Base-by-base conservation (phyloP, 78 protist species). In the Chrysochromulina tobinii region DNA sequence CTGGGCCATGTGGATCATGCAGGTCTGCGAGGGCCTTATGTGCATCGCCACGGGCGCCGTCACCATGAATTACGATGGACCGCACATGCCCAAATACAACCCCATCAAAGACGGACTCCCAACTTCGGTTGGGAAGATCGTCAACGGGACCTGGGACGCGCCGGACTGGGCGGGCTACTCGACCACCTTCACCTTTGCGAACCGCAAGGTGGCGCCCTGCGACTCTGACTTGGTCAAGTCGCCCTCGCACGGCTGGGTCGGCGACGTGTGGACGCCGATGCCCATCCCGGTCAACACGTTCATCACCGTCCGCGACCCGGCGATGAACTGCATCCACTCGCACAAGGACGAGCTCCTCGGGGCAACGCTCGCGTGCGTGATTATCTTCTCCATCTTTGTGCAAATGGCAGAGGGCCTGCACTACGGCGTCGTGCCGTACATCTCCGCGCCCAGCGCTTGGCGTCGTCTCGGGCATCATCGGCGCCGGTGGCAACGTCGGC, bases 341-440 rank as follows among this genome's bases (percentile, higher is more conserved):
- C 12, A 67, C 50, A 38, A 38, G 38, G 38, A 38, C 38, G 73
- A 23, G 9, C 20, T 23, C 20, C 12, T 67, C 21, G 81, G 81
- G 17, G 25, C 72, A 66, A 66, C 72, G 27, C 72, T 18, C 17
- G 81, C n/a, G 15, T 18, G 5, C 54, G 8, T 6, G 53, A 55
- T 85, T 14, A 2, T 59, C 72, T 85, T 85, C 73, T 85, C 89
- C 27, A 38, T 23, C 23, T 25, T 55, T 51, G 89, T 85, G 72
- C 89, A 85, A n/a, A 85, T 59, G 79, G 89, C 89, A 14, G 89
- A 85, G 73, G 89, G 89, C 67, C 17, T 50, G 51, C 54, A 54
- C 48, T 83, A 11, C 88, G 88, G 53, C 54, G 20, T 83, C 48
- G 88, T 83, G 48, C 88, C 88, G 6, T 83, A 51, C 61, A 9